Evolutionary conservation across 306 rosid species (phyloP).

Genomic region (Carpinus viminea): DNA sequence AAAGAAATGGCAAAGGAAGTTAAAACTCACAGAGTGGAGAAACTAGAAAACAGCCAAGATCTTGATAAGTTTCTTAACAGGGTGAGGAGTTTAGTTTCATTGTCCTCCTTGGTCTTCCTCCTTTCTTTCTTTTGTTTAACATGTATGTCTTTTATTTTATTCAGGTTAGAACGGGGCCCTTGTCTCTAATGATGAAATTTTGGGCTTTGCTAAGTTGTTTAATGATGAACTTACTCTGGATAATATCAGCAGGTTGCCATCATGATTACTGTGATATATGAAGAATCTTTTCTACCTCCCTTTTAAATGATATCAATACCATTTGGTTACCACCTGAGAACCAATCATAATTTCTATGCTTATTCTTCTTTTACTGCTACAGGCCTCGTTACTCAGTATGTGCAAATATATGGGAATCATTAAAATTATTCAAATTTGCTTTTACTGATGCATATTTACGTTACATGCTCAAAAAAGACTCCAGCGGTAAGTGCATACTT

Average conservation of each 20-base stretch:
- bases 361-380: conserved; percentile 31
- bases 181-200: conserved; percentile 86
- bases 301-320: background rate
- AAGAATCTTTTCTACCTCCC: background rate
- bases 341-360: conserved; percentile 21
- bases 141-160: conserved; percentile 18
- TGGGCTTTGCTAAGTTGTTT: conserved; percentile 93
- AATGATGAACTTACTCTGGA: conserved; percentile 97
- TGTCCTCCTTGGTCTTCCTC: background rate
- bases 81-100: conserved; percentile 41
- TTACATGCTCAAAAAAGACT: conserved; percentile 81
- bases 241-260: conserved; percentile 84
- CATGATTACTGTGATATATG: conserved; percentile 22
- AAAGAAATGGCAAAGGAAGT: conserved; percentile 99
- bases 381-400: conserved; percentile 98
- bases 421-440: conserved; percentile 5
- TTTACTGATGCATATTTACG: conserved; percentile 87
- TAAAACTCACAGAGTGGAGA: conserved; percentile 91
- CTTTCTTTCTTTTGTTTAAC: conserved; percentile 6
- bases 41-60: conserved; percentile 83
- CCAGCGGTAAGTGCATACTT: conserved; percentile 53
- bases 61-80: conserved; percentile 77
- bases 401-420: conserved; percentile 99
- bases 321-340: conserved; percentile 21
- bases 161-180: conserved; percentile 77